phyloP scores from a whole-genome alignment of 2,329 filamentous ascomycete genomes.

The Trematosphaeria pertusa region DNA sequence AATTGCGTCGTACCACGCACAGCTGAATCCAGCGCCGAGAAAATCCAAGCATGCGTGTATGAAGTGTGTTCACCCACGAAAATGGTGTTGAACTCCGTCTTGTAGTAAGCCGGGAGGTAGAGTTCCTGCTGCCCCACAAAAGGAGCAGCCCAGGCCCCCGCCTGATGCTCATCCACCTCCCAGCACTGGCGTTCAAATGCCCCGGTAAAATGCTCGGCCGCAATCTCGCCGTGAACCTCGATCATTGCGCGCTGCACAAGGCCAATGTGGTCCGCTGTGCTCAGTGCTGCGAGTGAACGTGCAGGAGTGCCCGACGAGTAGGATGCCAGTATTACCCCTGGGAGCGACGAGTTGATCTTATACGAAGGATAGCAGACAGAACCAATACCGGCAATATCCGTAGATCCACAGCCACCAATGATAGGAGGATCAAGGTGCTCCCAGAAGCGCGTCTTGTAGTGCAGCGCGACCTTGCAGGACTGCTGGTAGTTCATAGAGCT shows the following conservation, averaged over 20 bases:
- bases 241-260: slow-evolving; percentile 70
- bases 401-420: slow-evolving; percentile 67
- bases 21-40: slow-evolving; percentile 70
- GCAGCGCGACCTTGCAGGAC: slow-evolving; percentile 67
- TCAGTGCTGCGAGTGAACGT: slow-evolving; percentile 55
- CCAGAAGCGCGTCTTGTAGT: slow-evolving; percentile 71
- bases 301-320: slow-evolving; percentile 61
- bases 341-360: slow-evolving; percentile 68
- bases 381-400: slow-evolving; percentile 67
- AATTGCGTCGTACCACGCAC: slow-evolving; percentile 70
- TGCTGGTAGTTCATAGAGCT: slow-evolving; percentile 58
- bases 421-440: slow-evolving; percentile 63
- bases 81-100: slow-evolving; percentile 72
- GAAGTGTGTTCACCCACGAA: slow-evolving; percentile 72
- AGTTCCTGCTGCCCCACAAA: slow-evolving; percentile 70
- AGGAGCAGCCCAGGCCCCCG: slow-evolving; percentile 68
- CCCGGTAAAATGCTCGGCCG: slow-evolving; percentile 68
- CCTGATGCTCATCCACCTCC: slow-evolving; percentile 66
- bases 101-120: slow-evolving; percentile 75
- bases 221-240: slow-evolving; percentile 69
- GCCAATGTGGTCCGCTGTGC: slow-evolving; percentile 67
- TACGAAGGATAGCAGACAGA: slow-evolving; percentile 72
- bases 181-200: slow-evolving; percentile 71
- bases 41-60: slow-evolving; percentile 76
- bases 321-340: slow-evolving; percentile 67